These are phyloP conservation scores for Corynascus novoguineensis DNA, from an alignment of 495 filamentous ascomycete species.

Conservation along the genomic window DNA sequence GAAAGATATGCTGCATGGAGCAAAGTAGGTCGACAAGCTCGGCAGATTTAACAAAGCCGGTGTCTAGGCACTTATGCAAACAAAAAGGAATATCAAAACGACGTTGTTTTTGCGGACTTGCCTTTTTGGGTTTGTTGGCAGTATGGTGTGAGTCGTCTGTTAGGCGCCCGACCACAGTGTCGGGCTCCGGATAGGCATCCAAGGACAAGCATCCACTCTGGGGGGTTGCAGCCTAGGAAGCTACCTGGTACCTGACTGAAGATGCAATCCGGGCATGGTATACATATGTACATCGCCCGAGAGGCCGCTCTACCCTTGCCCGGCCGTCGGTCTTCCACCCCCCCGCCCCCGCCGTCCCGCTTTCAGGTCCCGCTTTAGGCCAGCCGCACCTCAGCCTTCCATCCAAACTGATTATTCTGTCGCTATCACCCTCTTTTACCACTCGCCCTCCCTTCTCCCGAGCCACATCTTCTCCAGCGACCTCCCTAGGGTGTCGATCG, in stretches of 20 bases:
- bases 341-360: not conserved
- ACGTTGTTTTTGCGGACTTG: too few species aligned
- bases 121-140: not conserved
- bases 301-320: not conserved
- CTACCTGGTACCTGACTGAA: too few species aligned
- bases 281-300: too few species aligned
- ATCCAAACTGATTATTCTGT: too few species aligned
- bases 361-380: not conserved
- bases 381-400: slow-evolving; percentile 1
- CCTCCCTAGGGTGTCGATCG: not conserved
- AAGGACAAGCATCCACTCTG: not conserved
- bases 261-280: too few species aligned
- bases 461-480: not conserved
- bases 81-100: too few species aligned
- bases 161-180: not conserved
- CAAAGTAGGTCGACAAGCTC: too few species aligned
- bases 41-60: too few species aligned
- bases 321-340: too few species aligned
- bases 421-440: not conserved
- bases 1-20: too few species aligned
- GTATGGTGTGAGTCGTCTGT: not conserved
- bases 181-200: not conserved
- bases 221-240: not conserved
- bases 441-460: not conserved
- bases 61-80: too few species aligned